Evolutionary conservation across 2,329 filamentous ascomycete species (phyloP).

Genomic region (Botryotinia globosa): DNA sequence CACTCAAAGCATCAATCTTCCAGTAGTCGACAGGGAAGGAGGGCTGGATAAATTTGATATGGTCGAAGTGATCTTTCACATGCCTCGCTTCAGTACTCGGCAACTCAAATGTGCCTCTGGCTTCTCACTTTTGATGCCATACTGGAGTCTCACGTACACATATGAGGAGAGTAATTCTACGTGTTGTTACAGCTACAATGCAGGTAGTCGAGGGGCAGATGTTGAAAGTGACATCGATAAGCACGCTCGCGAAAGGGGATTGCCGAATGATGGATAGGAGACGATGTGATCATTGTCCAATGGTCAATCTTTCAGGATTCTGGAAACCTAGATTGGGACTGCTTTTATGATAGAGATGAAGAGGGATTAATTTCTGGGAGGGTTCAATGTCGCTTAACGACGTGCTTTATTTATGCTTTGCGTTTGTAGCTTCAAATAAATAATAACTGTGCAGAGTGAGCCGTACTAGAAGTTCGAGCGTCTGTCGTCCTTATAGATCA

Average conservation of each 20-base stretch:
- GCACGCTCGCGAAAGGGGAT: neutral
- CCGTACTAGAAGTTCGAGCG: neutral
- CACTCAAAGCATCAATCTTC: neutral
- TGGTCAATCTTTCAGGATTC: neutral
- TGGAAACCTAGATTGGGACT: neutral
- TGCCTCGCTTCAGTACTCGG: neutral
- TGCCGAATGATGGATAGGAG: neutral
- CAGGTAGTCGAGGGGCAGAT: neutral
- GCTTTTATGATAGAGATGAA: neutral
- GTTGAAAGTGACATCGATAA: neutral
- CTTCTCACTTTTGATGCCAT: neutral
- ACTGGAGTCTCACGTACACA: neutral
- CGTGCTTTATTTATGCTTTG: neutral
- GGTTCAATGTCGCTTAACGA: neutral
- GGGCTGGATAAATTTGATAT: accelerated
- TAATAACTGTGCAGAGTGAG: neutral
- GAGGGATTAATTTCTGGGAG: neutral
- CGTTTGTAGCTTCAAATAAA: neutral
- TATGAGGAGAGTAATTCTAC: neutral
- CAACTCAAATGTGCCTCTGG: neutral
- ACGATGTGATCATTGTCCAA: neutral
- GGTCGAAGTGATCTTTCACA: neutral
- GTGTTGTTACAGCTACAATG: accelerated
- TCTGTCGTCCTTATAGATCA: neutral
- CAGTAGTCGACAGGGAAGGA: neutral